Evolutionary conservation across 345 rosid genomes (phyloP), one percentile per base, ranked within the genome.

Genomic region (Kandelia obovata): DNA sequence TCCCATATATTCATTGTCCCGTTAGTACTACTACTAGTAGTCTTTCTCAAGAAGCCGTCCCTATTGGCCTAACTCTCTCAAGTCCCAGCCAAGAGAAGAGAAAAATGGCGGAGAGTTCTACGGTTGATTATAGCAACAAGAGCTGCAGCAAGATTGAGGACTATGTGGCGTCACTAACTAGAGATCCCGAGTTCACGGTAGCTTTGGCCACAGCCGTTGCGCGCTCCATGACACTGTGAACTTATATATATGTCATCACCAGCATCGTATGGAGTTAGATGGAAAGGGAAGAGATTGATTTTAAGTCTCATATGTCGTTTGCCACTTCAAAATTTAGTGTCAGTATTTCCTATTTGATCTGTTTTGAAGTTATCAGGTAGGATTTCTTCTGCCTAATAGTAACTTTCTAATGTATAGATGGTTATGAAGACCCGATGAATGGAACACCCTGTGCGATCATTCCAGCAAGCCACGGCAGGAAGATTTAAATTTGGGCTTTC

Each of bases 141-240:
- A 30, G 25, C 56, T 0, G 31, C 16, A 30, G 43, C 39, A 52
- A 31, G n/a, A 70, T 79, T 27, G 80, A 84, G 60, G 85, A 84
- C 27, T 75, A 55, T 17, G 78, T 71, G 5, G 65, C 82, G 34
- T 80, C 85, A 10, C 53, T 85, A 23, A 63, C 82, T 7, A 83
- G 58, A 60, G 86, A 87, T 67, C 85, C 83, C 19, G 62, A 58
- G 55, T 83, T 85, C 75, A 75, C 84, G 3, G 23, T 55, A 43
- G 75, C 79, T 55, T 55, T 87, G 66, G 89, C 87, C 32, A 66
- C 78, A 0, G 82, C 80, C 35, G 84, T 87, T 63, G 87, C 85
- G 26, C 70, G 76, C 9, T 80, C 82, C 23, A 75, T 84, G 43
- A 51, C 30, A 8, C 9, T 53, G 10, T 53, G 58, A 53, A 53